phyloP scores from a whole-genome alignment of 1,139 yeast species.

The Casaregolazyma lundiana region DNA sequence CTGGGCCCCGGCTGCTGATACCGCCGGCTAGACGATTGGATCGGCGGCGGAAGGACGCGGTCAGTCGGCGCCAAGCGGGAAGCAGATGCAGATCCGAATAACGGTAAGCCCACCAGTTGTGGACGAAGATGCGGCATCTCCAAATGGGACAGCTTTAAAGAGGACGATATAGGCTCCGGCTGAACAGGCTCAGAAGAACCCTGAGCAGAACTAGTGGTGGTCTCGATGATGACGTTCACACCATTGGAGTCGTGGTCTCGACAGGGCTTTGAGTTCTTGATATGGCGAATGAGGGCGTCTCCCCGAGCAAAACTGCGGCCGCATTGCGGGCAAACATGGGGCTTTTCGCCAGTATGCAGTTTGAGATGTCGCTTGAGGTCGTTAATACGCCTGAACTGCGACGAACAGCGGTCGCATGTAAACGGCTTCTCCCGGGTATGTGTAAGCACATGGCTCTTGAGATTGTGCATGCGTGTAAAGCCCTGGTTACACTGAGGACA shows the following conservation, averaged over 20 bases:
- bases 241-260: constrained; percentile 14
- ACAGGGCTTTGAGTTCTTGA: constrained; percentile 39
- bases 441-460: constrained; percentile 67
- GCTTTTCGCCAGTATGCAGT: constrained; percentile 73
- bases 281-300: constrained; percentile 68
- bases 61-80: neutral
- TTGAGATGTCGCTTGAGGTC: constrained; percentile 73
- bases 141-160: constrained; percentile 5
- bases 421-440: constrained; percentile 68
- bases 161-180: neutral
- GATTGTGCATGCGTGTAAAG: constrained; percentile 66
- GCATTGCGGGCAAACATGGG: constrained; percentile 59
- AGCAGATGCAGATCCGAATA: neutral
- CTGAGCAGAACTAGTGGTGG: constrained; percentile 2
- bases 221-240: constrained; percentile 4
- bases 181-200: constrained; percentile 1
- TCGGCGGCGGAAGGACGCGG: constrained; percentile 6
- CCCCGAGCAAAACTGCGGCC: constrained; percentile 67
- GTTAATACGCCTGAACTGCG: constrained; percentile 65
- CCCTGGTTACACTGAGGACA: constrained; percentile 58
- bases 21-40: constrained; percentile 2
- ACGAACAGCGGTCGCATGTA: constrained; percentile 58
- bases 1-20: neutral
- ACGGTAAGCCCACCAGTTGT: neutral
- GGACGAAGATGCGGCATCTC: constrained; percentile 8